These are phyloP conservation scores for Gossypium trilobum DNA, from an alignment of 441 rosid species.

Conservation along the genomic window DNA sequence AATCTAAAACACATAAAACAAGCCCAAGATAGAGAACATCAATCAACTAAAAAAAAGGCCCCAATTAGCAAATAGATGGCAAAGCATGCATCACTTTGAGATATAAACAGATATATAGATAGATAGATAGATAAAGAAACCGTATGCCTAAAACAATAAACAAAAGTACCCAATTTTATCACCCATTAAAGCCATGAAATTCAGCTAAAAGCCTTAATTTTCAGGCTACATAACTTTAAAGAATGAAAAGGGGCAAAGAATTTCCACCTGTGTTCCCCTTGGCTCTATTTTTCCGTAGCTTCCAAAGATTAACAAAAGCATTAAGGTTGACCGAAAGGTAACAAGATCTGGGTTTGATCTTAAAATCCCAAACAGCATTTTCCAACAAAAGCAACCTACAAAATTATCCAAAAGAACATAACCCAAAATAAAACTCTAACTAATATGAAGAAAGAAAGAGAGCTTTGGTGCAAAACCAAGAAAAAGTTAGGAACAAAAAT, in stretches of 20 bases:
- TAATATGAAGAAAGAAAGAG: slow-evolving; percentile 5
- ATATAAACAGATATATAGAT: no score
- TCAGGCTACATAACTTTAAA: slow-evolving; percentile 6
- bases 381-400: slow-evolving; percentile 19
- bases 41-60: slow-evolving; percentile 3
- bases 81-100: no score
- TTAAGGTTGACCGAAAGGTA: slow-evolving; percentile 27
- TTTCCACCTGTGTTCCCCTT: slow-evolving; percentile 17
- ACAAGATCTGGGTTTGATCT: slow-evolving; percentile 45
- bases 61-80: no score
- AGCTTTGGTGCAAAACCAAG: background rate
- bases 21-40: slow-evolving; percentile 5
- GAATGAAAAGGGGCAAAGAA: slow-evolving; percentile 2
- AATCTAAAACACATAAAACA: background rate
- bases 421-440: no score
- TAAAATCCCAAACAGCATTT: slow-evolving; percentile 21
- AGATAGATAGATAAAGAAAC: no score
- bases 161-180: no score
- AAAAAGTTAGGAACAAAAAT: background rate
- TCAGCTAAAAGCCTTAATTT: slow-evolving; percentile 12
- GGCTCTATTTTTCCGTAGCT: slow-evolving; percentile 16
- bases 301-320: slow-evolving; percentile 16
- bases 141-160: no score
- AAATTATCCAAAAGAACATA: slow-evolving; percentile 6
- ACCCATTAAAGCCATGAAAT: no score